Evolutionary conservation across 495 filamentous ascomycete genomes (phyloP).

Genomic region (Ascodesmis nigricans): DNA sequence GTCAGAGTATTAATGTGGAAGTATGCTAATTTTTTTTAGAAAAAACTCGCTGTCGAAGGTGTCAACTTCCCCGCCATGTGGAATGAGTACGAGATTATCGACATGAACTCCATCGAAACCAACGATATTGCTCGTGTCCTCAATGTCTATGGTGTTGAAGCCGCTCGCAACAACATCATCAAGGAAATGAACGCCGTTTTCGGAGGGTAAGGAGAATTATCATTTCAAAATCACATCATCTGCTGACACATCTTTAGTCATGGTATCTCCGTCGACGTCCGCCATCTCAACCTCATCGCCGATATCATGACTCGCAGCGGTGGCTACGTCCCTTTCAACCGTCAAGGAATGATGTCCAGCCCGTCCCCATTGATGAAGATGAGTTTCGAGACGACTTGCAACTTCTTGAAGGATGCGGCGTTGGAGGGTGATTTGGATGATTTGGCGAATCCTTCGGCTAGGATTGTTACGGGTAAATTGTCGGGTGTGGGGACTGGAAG

Average conservation of each 20-base stretch:
- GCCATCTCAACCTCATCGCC: constrained; percentile 86
- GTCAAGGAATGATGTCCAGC: constrained; percentile 61
- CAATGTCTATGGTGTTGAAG: constrained; percentile 76
- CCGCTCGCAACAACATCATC: constrained; percentile 65
- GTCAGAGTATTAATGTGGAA: background rate
- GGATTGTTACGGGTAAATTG: constrained; percentile 69
- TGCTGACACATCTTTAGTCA: constrained; percentile 33
- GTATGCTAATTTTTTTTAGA: constrained; percentile 7
- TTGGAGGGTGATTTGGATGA: constrained; percentile 76
- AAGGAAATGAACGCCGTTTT: constrained; percentile 75
- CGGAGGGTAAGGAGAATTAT: constrained; percentile 24
- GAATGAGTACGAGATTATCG: constrained; percentile 68
- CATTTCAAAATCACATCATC: too few relatives aligned
- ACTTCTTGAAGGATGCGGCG: constrained; percentile 78
- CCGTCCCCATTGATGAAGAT: constrained; percentile 88
- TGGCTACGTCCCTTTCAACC: constrained; percentile 72
- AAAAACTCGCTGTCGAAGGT: constrained; percentile 40
- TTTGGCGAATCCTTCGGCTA: constrained; percentile 59
- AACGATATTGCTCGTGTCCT: constrained; percentile 83
- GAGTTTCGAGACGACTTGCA: constrained; percentile 94
- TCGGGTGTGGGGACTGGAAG: constrained; percentile 70
- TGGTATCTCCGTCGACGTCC: constrained; percentile 78
- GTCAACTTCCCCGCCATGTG: constrained; percentile 70
- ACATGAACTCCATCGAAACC: constrained; percentile 67
- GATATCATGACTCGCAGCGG: constrained; percentile 90